Evolutionary conservation across 345 rosid genomes (phyloP), one percentile per base, ranked within the genome.

Genomic region (Populus tremula): DNA sequence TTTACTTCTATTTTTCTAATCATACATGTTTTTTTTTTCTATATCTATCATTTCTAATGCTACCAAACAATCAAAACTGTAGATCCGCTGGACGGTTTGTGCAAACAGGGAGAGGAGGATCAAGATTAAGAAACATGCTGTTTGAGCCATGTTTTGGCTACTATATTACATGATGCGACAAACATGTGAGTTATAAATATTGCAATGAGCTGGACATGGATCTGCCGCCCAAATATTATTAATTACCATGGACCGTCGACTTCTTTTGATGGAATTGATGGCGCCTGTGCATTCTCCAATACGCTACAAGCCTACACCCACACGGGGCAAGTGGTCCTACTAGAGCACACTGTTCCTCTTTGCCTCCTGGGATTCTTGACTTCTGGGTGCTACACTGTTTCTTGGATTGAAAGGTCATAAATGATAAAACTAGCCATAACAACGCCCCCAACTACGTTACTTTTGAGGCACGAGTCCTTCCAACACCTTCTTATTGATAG

Each of bases 151-250:
- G 63, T 59, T 59, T n/a, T n/a, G 29, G 63, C 63, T 59, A 23
- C 63, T 56, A 56, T 2, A 1, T 56, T 47, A 47, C 50, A 47
- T 47, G 50, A 11, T 25, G 29, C 23, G 63, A 8, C 29, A n/a
- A 56, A 41, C n/a, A 38, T 49, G 20, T 9, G 64, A 59, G 12
- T 10, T n/a, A 9, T n/a, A 59, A 2, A 45, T 20, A 68, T 70
- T 65, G 43, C 50, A 29, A 18, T 20, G 72, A 78, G 76, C 29
- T 74, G 76, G 70, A 78, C 54, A 49, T 74, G 64, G 61, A 39
- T 83, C 71, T 50, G 70, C 83, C 70, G 43, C 17, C 59, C 18
- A 10, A 3, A 59, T 41, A 49, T 27, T 76, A 78, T 84, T 41
- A 75, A 78, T 84, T 41, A 75, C 82, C n/a, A 27, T 2, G 35